These are phyloP conservation scores for Annona cherimola DNA, from an alignment of 164 flowering plant species.

Conservation along the genomic window DNA sequence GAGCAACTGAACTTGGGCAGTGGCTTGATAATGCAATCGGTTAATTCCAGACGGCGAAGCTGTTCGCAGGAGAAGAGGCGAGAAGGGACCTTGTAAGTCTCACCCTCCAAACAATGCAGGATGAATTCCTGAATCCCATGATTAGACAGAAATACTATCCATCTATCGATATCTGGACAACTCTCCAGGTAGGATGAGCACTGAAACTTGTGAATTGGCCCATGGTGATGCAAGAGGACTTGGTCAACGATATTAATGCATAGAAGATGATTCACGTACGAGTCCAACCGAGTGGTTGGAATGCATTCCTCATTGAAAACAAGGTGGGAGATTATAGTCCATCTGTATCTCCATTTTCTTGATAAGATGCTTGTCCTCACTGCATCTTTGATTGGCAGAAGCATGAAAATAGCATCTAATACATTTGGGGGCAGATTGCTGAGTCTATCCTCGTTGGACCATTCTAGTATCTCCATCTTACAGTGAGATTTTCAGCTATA, in stretches of 20 bases:
- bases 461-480: no score
- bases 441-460: conserved; percentile 25
- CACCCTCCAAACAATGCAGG: conserved; percentile 47
- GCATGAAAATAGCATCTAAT: conserved; percentile 47
- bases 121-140: conserved; percentile 42
- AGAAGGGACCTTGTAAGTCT: conserved; percentile 51
- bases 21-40: conserved; percentile 57
- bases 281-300: conserved; percentile 15
- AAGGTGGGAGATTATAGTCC: conserved; percentile 47
- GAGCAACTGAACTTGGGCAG: conserved; percentile 44
- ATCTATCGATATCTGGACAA: conserved; percentile 58
- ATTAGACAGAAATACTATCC: conserved; percentile 61
- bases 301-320: conserved; percentile 46
- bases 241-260: conserved; percentile 31
- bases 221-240: conserved; percentile 55
- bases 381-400: conserved; percentile 61
- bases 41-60: conserved; percentile 47
- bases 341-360: conserved; percentile 58
- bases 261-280: conserved; percentile 21
- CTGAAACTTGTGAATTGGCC: conserved; percentile 62
- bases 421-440: conserved; percentile 59
- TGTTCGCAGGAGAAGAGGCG: conserved; percentile 46
- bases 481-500: no score
- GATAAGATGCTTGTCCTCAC: conserved; percentile 62
- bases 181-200: conserved; percentile 28